Evolutionary conservation across 306 rosid species (phyloP).

Genomic region (Cucumis hystrix): DNA sequence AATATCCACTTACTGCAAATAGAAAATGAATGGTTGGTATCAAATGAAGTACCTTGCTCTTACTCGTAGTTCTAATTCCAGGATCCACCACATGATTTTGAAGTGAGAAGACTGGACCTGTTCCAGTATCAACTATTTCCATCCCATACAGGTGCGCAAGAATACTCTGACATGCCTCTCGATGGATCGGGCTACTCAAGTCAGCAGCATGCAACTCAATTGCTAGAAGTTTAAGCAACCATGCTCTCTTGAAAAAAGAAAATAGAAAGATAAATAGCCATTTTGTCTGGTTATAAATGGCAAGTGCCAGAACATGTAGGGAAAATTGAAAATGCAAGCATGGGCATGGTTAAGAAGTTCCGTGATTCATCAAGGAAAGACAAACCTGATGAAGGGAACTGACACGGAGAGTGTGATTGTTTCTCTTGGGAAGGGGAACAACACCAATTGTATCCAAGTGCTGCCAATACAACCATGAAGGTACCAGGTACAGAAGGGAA

Average conservation of each 20-base stretch:
- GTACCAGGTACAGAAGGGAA: not conserved
- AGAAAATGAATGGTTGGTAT: not conserved
- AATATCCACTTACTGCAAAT: not conserved
- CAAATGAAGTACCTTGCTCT: slow-evolving; percentile 57
- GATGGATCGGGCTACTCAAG: slow-evolving; percentile 45
- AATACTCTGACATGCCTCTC: slow-evolving; percentile 56
- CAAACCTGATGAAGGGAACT: slow-evolving; percentile 96
- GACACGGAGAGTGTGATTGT: slow-evolving; percentile 71
- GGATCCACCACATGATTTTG: slow-evolving; percentile 34
- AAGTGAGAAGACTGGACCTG: slow-evolving; percentile 21
- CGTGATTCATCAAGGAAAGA: slow-evolving; percentile 4
- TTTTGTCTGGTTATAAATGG: not conserved
- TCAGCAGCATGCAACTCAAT: slow-evolving; percentile 86
- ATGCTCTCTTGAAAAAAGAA: slow-evolving; percentile 50
- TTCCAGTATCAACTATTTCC: slow-evolving; percentile 32
- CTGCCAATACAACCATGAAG: slow-evolving; percentile 24
- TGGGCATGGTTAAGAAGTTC: not conserved
- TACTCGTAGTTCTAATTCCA: slow-evolving; percentile 45
- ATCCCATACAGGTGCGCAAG: slow-evolving; percentile 67
- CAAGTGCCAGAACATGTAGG: not conserved
- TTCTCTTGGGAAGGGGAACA: slow-evolving; percentile 88
- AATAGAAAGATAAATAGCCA: not conserved
- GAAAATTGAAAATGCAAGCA: not conserved
- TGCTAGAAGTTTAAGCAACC: slow-evolving; percentile 77
- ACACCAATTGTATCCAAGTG: slow-evolving; percentile 73